Conservation (phyloP, 2,329 filamentous ascomycete genomes). For the Orbilia blumenaviensis region DNA sequence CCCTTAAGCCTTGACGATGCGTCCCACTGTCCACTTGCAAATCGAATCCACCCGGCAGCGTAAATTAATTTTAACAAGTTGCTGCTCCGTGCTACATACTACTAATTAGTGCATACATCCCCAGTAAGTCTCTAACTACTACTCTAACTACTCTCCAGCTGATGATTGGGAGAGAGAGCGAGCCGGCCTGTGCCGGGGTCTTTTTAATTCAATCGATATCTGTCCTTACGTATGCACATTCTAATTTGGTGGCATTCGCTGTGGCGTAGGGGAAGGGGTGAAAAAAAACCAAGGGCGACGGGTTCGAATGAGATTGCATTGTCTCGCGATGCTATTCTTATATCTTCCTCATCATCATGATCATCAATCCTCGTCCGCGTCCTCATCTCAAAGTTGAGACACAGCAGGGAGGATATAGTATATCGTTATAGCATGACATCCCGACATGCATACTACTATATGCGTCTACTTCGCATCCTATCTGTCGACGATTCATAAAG, state of each 20-base stretch:
- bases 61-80: background rate
- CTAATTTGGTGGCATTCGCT: constrained; percentile 32
- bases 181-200: background rate
- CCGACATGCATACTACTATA: too few relatives aligned
- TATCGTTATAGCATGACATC: background rate
- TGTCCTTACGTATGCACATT: constrained; percentile 48
- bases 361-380: background rate
- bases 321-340: constrained; percentile 20
- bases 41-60: constrained; percentile 13
- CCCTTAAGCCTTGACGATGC: constrained; percentile 39
- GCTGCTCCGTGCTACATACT: too few relatives aligned
- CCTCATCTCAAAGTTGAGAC: too few relatives aligned
- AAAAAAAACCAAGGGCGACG: background rate
- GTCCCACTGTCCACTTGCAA: too few relatives aligned
- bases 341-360: background rate
- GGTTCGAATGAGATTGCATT: background rate
- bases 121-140: too few relatives aligned
- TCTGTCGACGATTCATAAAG: too few relatives aligned
- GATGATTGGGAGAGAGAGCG: background rate
- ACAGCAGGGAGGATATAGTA: too few relatives aligned
- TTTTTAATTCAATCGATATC: constrained; percentile 26
- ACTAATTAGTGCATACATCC: too few relatives aligned
- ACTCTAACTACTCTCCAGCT: too few relatives aligned
- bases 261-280: too few relatives aligned
- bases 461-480: too few relatives aligned